These are phyloP conservation scores for Vinca major DNA, from an alignment of 305 asterid species.

Conservation along the genomic window DNA sequence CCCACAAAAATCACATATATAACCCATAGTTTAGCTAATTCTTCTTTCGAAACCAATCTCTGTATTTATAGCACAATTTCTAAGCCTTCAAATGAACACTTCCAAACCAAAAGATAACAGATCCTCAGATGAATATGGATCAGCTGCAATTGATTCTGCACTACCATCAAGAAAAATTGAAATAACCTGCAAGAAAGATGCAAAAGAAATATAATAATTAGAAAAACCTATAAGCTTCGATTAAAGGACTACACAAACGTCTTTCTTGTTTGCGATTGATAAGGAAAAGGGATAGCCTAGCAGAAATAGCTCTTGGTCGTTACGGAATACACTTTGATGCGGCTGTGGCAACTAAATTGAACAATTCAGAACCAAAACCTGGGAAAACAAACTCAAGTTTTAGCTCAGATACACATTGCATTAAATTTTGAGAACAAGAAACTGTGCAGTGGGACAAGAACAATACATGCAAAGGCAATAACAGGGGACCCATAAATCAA, in stretches of 20 bases:
- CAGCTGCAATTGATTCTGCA: not conserved
- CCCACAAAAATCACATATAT: constrained; percentile 66
- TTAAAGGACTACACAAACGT: constrained; percentile 1
- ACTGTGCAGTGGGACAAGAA: constrained; percentile 13
- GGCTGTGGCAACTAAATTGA: constrained; percentile 7
- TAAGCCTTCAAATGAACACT: not conserved
- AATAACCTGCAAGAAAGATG: constrained; percentile 12
- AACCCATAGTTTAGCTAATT: constrained; percentile 36
- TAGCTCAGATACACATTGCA: constrained; percentile 14
- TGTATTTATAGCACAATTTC: constrained; percentile 5
- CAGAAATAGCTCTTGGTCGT: not conserved
- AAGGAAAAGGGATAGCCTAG: not conserved
- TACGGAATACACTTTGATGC: not conserved
- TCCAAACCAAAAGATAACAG: constrained; percentile 8
- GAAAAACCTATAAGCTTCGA: constrained; percentile 3
- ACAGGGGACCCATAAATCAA: constrained; percentile 16
- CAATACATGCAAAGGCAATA: constrained; percentile 34
- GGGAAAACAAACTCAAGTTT: constrained; percentile 1
- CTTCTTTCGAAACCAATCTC: constrained; percentile 15
- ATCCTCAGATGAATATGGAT: not conserved
- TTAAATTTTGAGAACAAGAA: constrained; percentile 11
- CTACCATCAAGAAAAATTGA: constrained; percentile 1
- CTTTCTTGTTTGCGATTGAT: not conserved
- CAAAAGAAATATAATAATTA: not conserved
- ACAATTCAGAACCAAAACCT: constrained; percentile 15